Base-by-base conservation (phyloP, 2,329 filamentous ascomycete genomes). In the Penicillium sp. region DNA sequence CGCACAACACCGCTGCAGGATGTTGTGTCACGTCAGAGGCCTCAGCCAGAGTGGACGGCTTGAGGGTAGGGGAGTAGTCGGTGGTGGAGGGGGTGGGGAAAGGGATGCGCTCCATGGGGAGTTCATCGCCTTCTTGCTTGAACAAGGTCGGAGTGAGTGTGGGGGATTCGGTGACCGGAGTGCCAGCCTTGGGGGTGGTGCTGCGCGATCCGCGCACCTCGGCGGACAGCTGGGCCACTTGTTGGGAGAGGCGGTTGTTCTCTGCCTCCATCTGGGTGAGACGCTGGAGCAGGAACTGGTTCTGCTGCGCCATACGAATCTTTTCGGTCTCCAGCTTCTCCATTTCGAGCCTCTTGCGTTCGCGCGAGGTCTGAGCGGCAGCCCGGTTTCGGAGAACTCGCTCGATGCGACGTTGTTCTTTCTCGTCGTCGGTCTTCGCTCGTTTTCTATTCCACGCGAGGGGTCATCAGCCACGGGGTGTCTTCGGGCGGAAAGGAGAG, bases 1-100 rank as follows among this genome's bases (percentile, higher is more conserved):
- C 93, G 72, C 85, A 97, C 93, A 97, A 96, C 91, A 96, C 84
- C 90, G 80, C 93, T 79, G 93, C 93, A 97, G 93, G 90, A 95
- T 94, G 90, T 96, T 96, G 93, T 96, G 90, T 93, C 93, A 81
- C 74, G 79, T 94, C 87, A 81, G 86, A 78, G 73, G 84, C 79
- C 73, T 73, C 66, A 67, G 69, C 67, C 63, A 69, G 65, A 64
- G 61, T 64, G 53, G 63, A 63, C 54, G 64, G 61, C 51, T 64
- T 63, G 43, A 64, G 54, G 39, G 58, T 68, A 25, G 66, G 63
- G 15, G 65, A 67, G 57, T 62, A 65, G 43, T 65, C 63, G 54
- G 62, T 43, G 37, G 65, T 43, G 37, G 65, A 64, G 4, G 64
- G 64, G 28, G 64, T 63, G 0, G 62, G 64, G 48, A 67, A 67